phyloP scores from a whole-genome alignment of 306 rosid species.

The Abrus pulchellus region DNA sequence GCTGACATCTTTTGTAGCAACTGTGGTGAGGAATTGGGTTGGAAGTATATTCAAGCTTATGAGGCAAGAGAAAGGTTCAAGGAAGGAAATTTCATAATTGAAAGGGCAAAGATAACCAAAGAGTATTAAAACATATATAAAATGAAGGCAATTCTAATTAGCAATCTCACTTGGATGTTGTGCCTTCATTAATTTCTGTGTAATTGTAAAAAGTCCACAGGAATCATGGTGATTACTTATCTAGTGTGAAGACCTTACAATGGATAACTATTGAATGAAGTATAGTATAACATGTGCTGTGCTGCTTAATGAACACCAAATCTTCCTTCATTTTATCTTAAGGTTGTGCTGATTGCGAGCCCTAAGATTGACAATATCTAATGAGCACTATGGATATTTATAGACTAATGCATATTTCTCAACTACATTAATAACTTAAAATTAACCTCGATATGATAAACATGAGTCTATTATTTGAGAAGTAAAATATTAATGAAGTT shows the following conservation, averaged over 20 bases:
- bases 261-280: too few species aligned
- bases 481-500: too few species aligned
- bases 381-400: too few species aligned
- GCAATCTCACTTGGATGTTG: neutral
- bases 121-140: neutral
- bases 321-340: neutral
- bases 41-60: constrained; percentile 65
- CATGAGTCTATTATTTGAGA: too few species aligned
- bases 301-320: neutral
- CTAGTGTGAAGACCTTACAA: neutral
- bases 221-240: neutral
- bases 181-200: neutral
- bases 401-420: too few species aligned
- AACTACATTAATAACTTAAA: too few species aligned
- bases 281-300: neutral
- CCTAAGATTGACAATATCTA: too few species aligned
- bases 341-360: neutral
- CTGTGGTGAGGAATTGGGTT: constrained; percentile 62
- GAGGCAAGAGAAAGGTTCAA: constrained; percentile 48
- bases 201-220: neutral
- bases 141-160: neutral
- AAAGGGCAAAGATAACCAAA: constrained; percentile 32
- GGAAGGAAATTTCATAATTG: constrained; percentile 48
- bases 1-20: constrained; percentile 54
- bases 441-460: too few species aligned